Evolutionary conservation across 1,139 yeast species (phyloP).

Genomic region (Fermentozyma sake): DNA sequence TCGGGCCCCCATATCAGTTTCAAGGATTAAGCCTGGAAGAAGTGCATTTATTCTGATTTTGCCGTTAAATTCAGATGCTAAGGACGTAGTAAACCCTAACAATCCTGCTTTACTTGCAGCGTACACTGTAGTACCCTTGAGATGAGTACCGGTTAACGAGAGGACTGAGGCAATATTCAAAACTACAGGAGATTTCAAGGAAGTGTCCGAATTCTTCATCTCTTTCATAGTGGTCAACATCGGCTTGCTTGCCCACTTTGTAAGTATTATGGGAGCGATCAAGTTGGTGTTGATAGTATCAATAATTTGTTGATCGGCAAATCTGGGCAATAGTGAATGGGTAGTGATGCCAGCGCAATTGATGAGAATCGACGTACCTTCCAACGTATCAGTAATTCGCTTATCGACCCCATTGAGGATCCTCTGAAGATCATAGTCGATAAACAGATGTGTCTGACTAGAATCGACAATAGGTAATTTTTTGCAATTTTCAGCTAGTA

Average conservation of each 20-base stretch:
- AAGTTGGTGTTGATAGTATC: conserved; percentile 58
- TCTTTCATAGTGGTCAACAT: conserved; percentile 36
- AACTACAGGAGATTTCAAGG: conserved; percentile 21
- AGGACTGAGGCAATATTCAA: conserved; percentile 75
- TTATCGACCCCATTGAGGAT: conserved; percentile 2
- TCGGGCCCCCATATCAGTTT: conserved; percentile 64
- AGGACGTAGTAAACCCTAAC: conserved; percentile 57
- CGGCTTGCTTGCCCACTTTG: conserved; percentile 40
- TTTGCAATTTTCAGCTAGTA: conserved; percentile 29
- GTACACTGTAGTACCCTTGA: conserved; percentile 69
- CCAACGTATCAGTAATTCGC: conserved; percentile 14
- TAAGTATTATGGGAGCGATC: conserved; percentile 57
- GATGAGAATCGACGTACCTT: conserved; percentile 45
- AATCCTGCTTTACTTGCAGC: conserved; percentile 81
- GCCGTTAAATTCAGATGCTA: conserved; percentile 60
- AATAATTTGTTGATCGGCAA: conserved; percentile 39
- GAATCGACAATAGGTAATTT: conserved; percentile 27
- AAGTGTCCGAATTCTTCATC: conserved; percentile 1
- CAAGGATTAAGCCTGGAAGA: conserved; percentile 67
- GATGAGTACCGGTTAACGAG: conserved; percentile 37
- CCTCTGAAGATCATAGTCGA: conserved; percentile 46
- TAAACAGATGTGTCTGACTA: conserved; percentile 43
- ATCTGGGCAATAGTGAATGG: conserved; percentile 46
- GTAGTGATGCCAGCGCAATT: conserved; percentile 86
- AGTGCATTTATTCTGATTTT: conserved; percentile 57